Evolutionary conservation across 352 stramenopile genomes (phyloP).

Genomic region (Phytophthora crassamura): DNA sequence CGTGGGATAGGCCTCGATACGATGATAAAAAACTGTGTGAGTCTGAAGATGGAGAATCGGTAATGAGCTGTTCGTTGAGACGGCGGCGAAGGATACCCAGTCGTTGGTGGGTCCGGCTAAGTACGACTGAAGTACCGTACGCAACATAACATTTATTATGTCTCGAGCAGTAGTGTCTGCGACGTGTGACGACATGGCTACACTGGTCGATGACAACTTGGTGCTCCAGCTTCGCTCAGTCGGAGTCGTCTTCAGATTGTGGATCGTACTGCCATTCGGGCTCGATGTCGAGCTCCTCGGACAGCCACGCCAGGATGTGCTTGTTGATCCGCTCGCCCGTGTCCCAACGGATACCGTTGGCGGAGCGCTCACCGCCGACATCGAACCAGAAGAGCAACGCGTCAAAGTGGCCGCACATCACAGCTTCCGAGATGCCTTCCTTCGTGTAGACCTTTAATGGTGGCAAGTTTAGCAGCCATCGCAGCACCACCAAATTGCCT

Average conservation of each 20-base stretch:
- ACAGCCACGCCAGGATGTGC: too few species aligned
- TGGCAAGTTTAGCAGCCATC: constrained; percentile 4
- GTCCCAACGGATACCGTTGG: too few species aligned
- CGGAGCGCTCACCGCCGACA: background rate
- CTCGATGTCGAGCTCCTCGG: background rate
- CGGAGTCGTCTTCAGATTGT: background rate
- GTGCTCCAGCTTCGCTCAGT: too few species aligned
- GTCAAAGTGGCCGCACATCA: constrained; percentile 5
- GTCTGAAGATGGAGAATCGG: constrained; percentile 17
- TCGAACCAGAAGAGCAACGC: constrained; percentile 1
- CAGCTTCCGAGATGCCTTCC: background rate
- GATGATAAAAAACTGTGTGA: background rate
- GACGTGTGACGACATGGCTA: constrained; percentile 24
- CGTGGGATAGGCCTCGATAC: background rate
- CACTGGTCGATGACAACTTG: background rate
- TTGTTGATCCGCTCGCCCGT: too few species aligned
- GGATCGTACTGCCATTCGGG: background rate
- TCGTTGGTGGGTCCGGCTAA: constrained; percentile 20
- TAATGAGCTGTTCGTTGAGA: constrained; percentile 10
- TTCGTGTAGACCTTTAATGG: background rate
- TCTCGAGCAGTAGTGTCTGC: constrained; percentile 15
- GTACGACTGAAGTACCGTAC: constrained; percentile 20
- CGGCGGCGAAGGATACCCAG: constrained; percentile 10
- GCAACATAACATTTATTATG: constrained; percentile 2
- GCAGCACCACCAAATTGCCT: background rate